These are phyloP conservation scores for Gastroboletus turbinatus DNA, from an alignment of 1,284 basidiomycete genomes.

Conservation along the genomic window DNA sequence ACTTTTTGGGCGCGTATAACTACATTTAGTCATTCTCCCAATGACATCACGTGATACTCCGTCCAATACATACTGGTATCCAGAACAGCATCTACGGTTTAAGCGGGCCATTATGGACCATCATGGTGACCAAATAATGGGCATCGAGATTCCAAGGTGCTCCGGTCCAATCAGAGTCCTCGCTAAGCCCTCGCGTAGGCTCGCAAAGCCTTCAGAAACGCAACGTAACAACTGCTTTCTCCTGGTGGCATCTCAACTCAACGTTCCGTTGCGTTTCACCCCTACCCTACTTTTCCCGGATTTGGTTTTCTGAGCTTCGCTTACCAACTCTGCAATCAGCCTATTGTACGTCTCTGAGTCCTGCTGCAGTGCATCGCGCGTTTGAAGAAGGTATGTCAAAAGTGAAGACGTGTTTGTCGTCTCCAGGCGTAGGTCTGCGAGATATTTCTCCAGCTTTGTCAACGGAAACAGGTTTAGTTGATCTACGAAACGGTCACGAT, in stretches of 20 bases:
- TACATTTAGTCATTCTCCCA: neutral
- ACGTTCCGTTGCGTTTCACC: constrained; percentile 50
- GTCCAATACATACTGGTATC: neutral
- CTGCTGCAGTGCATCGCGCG: constrained; percentile 80
- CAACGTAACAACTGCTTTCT: no score
- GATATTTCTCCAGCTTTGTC: constrained; percentile 59
- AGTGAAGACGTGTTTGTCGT: constrained; percentile 73
- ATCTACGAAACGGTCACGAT: constrained; percentile 44
- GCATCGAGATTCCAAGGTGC: no score
- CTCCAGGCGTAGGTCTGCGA: constrained; percentile 64
- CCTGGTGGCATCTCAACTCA: constrained; percentile 28
- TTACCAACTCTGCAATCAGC: constrained; percentile 78
- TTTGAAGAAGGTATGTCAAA: constrained; percentile 79
- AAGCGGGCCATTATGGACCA: no score
- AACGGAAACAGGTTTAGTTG: constrained; percentile 70
- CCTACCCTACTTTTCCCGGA: constrained; percentile 53
- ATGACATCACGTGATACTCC: constrained; percentile 22
- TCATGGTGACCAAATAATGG: no score
- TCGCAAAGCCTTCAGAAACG: no score
- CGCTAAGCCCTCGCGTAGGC: no score
- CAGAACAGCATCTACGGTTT: no score
- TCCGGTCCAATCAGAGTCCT: no score
- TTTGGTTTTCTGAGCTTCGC: constrained; percentile 78
- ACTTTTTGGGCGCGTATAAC: constrained; percentile 11
- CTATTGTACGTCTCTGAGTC: constrained; percentile 86